Conservation (phyloP, 140 eudicot genomes). For the Ambrosia hybrid region DNA sequence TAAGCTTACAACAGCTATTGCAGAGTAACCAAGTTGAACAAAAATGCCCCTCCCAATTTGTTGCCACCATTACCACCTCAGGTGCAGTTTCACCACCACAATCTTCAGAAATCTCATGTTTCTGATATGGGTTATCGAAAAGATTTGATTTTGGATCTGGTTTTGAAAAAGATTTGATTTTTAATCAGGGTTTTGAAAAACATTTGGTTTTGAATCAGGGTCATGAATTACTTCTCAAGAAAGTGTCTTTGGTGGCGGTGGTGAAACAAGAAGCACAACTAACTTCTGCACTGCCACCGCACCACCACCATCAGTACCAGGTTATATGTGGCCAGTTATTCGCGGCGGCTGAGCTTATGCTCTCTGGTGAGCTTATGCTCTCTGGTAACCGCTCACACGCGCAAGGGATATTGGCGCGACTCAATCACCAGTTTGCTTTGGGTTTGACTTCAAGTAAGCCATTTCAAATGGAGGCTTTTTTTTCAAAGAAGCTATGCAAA, state of each 20-base stretch:
- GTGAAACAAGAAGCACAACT: constrained; percentile 26
- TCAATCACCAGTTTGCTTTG: too few species aligned
- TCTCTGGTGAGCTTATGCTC: too few species aligned
- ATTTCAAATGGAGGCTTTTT: too few species aligned
- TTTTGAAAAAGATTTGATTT: constrained; percentile 9
- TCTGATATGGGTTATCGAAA: background rate
- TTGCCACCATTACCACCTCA: too few species aligned
- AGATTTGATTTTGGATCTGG: background rate
- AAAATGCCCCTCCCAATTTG: constrained; percentile 32
- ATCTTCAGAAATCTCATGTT: constrained; percentile 20
- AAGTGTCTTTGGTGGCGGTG: background rate
- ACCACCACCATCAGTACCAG: constrained; percentile 53
- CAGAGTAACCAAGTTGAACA: constrained; percentile 39
- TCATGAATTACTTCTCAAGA: background rate
- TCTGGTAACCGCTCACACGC: too few species aligned
- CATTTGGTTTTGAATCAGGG: constrained; percentile 16
- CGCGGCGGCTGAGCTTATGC: constrained; percentile 61
- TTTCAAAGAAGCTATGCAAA: too few species aligned
- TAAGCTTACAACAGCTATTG: constrained; percentile 50
- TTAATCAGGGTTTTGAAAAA: constrained; percentile 24
- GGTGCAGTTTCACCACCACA: constrained; percentile 36
- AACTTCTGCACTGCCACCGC: constrained; percentile 24
- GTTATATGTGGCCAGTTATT: constrained; percentile 53
- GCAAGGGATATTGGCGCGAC: too few species aligned
- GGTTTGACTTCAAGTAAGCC: too few species aligned